Evolutionary conservation across 2,329 filamentous ascomycete genomes (phyloP).

Genomic region (Pseudogymnoascus sp.): DNA sequence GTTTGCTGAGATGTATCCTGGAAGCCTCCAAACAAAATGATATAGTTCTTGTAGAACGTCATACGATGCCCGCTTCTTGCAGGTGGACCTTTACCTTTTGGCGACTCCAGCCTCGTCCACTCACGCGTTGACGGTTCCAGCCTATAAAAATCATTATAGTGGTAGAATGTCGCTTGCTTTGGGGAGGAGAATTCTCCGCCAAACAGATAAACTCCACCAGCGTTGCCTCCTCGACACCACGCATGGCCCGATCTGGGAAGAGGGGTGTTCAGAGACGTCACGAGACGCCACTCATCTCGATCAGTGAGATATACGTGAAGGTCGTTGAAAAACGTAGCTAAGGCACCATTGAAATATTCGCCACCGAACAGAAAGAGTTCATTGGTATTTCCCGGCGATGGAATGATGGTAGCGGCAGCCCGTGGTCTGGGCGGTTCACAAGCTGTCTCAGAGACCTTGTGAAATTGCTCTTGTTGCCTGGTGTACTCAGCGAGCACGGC

Average conservation of each 20-base stretch:
- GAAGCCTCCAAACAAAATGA: constrained; percentile 91
- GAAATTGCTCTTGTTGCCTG: constrained; percentile 85
- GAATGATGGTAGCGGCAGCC: constrained; percentile 73
- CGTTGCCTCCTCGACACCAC: constrained; percentile 84
- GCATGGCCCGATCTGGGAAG: constrained; percentile 88
- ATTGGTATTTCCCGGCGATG: constrained; percentile 77
- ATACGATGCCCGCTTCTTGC: constrained; percentile 89
- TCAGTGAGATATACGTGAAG: constrained; percentile 68
- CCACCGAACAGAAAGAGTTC: constrained; percentile 89
- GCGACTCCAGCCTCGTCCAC: constrained; percentile 81
- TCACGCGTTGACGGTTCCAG: constrained; percentile 77
- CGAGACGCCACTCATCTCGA: constrained; percentile 80
- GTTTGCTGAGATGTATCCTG: constrained; percentile 95
- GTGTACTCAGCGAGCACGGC: constrained; percentile 88
- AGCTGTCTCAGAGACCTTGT: constrained; percentile 81
- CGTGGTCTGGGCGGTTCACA: constrained; percentile 69
- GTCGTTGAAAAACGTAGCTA: constrained; percentile 67
- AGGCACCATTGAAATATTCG: constrained; percentile 88
- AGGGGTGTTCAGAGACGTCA: constrained; percentile 86
- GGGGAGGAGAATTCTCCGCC: constrained; percentile 95
- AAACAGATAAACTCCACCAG: constrained; percentile 78
- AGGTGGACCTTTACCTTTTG: constrained; percentile 67
- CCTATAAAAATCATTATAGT: constrained; percentile 98
- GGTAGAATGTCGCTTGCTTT: constrained; percentile 97
- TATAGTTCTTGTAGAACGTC: constrained; percentile 96